Evolutionary conservation across 2,329 filamentous ascomycete genomes (phyloP), one percentile per base, ranked within the genome.

Genomic region (Aspergillus vadensis): DNA sequence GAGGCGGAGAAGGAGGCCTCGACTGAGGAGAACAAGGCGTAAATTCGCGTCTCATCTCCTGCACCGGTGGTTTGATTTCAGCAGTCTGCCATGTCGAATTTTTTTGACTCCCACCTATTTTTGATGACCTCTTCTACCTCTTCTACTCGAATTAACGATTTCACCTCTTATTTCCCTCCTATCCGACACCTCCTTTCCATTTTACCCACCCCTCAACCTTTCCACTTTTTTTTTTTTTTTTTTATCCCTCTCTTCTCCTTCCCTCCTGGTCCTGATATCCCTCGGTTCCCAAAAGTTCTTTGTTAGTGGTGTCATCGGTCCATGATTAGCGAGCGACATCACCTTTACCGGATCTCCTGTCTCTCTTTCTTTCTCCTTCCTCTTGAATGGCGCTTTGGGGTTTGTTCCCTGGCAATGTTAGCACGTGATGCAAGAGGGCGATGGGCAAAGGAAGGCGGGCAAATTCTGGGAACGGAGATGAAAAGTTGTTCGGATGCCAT

Each of bases 1-100:
- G 72, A 79, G 69, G 69, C 71, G 61, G 72, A 71, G 49, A 75
- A 82, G 71, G 80, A 83, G 69, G 72, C 70, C 62, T 67, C 74
- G 51, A 69, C 69, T 47, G 75, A 77, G 69, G 76, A 77, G 68
- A 74, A 73, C 68, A 77, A 78, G 71, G 72, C 76, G 64, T 78
- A 77, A 70, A 67, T 57, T 60, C 58, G 23, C 59, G 60, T 69
- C 65, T 66, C 58, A 58, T 65, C 64, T 55, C 61, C 62, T 51
- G 9, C 44, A 43, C 30, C 36, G 50, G 44, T 54, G 55, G 55
- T 50, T 51, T 62, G 63, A 59, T 52, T 15, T 57, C 52, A 66
- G 61, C 57, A 57, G 58, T 61, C 63, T 55, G 60, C 62, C 66
- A 64, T 62, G 66, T 70, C 69, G 69, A 67, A 69, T 68, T 12